Percentiles rank a stretch among this genome's conserved stretches.
Conservation (phyloP, 257 asterid genomes). For the Scutellaria minor region DNA sequence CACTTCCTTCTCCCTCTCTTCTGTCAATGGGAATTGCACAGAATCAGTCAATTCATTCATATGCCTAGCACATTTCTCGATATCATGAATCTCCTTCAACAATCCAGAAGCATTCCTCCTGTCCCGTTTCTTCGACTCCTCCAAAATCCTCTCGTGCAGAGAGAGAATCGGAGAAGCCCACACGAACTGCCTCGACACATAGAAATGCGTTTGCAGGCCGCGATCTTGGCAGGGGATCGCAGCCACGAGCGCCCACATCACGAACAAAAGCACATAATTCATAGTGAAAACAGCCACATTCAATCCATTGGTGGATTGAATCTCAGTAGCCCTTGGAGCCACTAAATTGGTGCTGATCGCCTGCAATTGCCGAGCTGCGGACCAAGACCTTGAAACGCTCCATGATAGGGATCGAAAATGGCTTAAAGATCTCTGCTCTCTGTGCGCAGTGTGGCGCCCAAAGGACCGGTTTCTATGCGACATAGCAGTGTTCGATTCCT, state of each 20-base stretch:
- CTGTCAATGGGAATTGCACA: slow-evolving; percentile 62
- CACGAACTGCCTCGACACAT: slow-evolving; percentile 52
- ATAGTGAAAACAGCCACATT: slow-evolving; percentile 73
- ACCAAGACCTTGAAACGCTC: slow-evolving; percentile 97
- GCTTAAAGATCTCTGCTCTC: slow-evolving; percentile 52
- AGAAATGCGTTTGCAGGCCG: slow-evolving; percentile 77
- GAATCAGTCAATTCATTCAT: slow-evolving; percentile 70
- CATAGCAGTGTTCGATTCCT: slow-evolving; percentile 46
- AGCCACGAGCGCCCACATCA: slow-evolving; percentile 95
- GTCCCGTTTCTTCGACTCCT: slow-evolving; percentile 78
- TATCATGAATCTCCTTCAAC: slow-evolving; percentile 81
- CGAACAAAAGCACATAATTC: slow-evolving; percentile 77
- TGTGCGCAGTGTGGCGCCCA: slow-evolving; percentile 57
- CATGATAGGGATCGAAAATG: slow-evolving; percentile 85
- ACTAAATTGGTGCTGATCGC: slow-evolving; percentile 75
- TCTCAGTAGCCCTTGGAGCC: slow-evolving; percentile 67
- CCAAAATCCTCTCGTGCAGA: slow-evolving; percentile 85
- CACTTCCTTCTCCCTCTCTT: slow-evolving; percentile 70
- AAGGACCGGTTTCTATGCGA: slow-evolving; percentile 84
- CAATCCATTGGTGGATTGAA: slow-evolving; percentile 63
- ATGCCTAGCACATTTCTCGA: slow-evolving; percentile 61
- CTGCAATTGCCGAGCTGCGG: slow-evolving; percentile 87
- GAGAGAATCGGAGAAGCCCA: slow-evolving; percentile 70
- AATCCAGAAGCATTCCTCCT: slow-evolving; percentile 74
- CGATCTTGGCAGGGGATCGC: slow-evolving; percentile 99